Conservation (phyloP, 176 grass and related monocot species). For the Carex parvula region DNA sequence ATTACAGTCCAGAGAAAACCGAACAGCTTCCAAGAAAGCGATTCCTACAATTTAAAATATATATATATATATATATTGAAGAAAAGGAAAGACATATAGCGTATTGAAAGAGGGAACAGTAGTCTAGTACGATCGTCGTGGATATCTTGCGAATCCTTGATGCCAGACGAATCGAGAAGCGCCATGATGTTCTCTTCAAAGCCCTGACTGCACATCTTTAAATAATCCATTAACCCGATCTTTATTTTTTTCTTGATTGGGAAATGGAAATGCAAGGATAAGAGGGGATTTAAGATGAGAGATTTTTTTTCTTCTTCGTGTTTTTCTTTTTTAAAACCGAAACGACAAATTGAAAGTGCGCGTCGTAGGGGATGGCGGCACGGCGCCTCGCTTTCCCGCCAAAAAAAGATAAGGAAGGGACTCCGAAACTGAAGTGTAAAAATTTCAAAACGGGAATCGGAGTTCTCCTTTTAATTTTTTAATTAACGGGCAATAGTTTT, state of each 20-base stretch:
- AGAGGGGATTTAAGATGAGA: not conserved
- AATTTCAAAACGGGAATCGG: no score
- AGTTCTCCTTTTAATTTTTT: no score
- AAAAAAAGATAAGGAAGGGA: not conserved
- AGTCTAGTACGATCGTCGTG: conserved; percentile 63
- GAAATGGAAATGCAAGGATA: not conserved
- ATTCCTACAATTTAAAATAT: conserved; percentile 29
- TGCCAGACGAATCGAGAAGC: conserved; percentile 72
- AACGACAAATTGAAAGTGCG: not conserved
- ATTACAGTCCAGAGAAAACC: conserved; percentile 46
- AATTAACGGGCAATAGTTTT: no score
- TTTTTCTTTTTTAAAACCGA: not conserved
- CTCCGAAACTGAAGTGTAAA: no score
- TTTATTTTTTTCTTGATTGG: not conserved
- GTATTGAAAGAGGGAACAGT: not conserved
- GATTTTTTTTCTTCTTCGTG: not conserved
- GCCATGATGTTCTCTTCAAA: conserved; percentile 92
- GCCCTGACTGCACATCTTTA: not conserved
- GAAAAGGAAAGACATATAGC: not conserved
- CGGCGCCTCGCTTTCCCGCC: conserved; percentile 17
- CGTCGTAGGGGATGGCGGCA: not conserved
- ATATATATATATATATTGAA: not conserved
- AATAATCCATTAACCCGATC: not conserved
- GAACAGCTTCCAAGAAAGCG: conserved; percentile 75
- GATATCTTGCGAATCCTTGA: conserved; percentile 73